Base-by-base conservation (phyloP, 2,329 filamentous ascomycete species). In the Colletotrichum sp. region DNA sequence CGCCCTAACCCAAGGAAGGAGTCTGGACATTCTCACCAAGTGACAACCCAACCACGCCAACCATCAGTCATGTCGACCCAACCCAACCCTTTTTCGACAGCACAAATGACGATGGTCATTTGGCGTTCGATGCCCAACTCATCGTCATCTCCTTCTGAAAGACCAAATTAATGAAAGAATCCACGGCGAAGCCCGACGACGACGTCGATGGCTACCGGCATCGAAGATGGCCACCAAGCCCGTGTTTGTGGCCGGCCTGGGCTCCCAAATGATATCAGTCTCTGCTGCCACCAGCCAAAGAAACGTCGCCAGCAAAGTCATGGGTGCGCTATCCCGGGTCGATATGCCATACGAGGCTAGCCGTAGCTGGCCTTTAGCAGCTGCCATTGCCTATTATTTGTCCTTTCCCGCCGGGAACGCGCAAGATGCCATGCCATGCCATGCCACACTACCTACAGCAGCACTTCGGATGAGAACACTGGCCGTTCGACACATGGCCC, bases 271-370 rank as follows among this genome's bases (percentile, higher is more conserved):
- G 64, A 68, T 73, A 76, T 73, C 73, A 76, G 69, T 63, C 32
- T 52, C 39, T 52, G 34, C 64, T 10, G n/a, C 24, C 70, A 16
- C 30, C 57, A 73, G 59, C 73, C 73, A 76, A 76, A 76, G 73
- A 76, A 39, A 76, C 64, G 64, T 57, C 70, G 73, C 73, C 73
- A 76, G 69, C 73, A 68, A 73, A 76, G 73, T 69, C 73, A 76
- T 69, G 73, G 70, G 70, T 68, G 69, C 70, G 57, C 70, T 36
- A 71, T 73, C 69, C 73, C 70, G 73, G 64, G 8, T 76, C 73
- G 64, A 68, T 73, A 73, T 73, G 59, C 73, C 73, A 69, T 73
- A 76, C 64, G 71, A 68, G 73, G 73, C 73, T 76, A 76, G 73
- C 70, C 59, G 30, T 52, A 52, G 44, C 44, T 52, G 44, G 44